Evolutionary conservation across 805 yeast species (phyloP).

Genomic region (Cyberlindnera maclurae): DNA sequence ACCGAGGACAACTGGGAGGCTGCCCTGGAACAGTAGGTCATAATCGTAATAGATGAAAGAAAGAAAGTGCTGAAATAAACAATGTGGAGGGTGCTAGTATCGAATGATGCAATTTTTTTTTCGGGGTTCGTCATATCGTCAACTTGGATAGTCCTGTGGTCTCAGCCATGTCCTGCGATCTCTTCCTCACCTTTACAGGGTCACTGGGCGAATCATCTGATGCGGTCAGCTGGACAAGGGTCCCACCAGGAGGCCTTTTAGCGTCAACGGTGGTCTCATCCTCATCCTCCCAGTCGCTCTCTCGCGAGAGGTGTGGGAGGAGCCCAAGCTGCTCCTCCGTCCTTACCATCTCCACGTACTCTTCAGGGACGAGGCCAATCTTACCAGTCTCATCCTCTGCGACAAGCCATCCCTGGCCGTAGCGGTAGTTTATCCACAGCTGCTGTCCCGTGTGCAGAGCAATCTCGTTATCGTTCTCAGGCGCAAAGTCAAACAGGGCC

Average conservation of each 20-base stretch:
- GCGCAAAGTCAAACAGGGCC: constrained; percentile 82
- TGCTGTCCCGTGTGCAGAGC: constrained; percentile 71
- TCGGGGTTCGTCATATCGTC: not conserved
- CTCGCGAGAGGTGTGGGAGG: constrained; percentile 3
- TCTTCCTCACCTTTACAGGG: not conserved
- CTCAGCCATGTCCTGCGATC: not conserved
- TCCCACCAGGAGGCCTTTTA: not conserved
- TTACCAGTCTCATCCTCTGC: constrained; percentile 77
- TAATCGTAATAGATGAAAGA: not conserved
- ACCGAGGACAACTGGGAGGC: constrained; percentile 43
- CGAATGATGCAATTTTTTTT: too few species aligned
- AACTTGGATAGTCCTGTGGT: not conserved
- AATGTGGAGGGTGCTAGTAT: too few species aligned
- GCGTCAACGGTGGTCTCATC: constrained; percentile 26
- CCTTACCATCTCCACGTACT: constrained; percentile 59
- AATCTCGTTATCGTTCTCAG: constrained; percentile 93
- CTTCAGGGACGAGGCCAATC: constrained; percentile 93
- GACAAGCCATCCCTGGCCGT: constrained; percentile 98
- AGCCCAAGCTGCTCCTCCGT: constrained; percentile 4
- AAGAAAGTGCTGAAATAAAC: too few species aligned
- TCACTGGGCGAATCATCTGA: too few species aligned
- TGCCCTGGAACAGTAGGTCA: constrained; percentile 29
- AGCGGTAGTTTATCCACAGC: constrained; percentile 80
- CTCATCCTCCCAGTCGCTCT: constrained; percentile 13
- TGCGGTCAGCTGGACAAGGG: not conserved